Base-by-base conservation (phyloP, 768 basidiomycete genomes). In the Butyriboletus loyo region DNA sequence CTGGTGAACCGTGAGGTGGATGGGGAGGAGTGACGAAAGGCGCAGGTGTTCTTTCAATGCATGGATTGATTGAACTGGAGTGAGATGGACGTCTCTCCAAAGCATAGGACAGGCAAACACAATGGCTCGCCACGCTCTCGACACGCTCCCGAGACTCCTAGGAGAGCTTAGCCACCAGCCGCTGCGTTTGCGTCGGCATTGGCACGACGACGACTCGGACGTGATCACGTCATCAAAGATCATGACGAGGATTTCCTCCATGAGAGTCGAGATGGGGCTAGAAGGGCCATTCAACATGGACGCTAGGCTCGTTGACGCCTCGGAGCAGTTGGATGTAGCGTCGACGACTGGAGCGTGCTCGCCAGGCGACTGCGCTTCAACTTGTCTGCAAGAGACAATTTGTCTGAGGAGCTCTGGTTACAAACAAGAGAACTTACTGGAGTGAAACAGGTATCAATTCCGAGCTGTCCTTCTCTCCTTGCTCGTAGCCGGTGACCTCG, bases 161-260 rank as follows among this genome's bases (percentile, higher is more conserved):
- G 62, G 54, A 38, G 56, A 31, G 36, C 37, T 56, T 11, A 50
- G 5, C 25, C 50, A 41, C 42, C 42, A 40, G 10, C 38, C 45
- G 6, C 50, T 7, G 2, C 19, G n/a, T 30, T 32, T 54, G 13
- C 44, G 21, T 10, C 11, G 39, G 35, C 13, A 36, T 8, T 22
- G 46, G 7, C 37, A 47, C 25, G 53, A 42, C 2, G 36, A 46
- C 5, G 50, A 51, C 37, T 53, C 53, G 1, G 51, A 63, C 5
- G 44, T 52, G 38, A 63, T 36, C 27, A 65, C 54, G 9, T 55
- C 52, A 28, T 58, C 52, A 45, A 65, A 52, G 41, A 63, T 50
- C n/a, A 63, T 54, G 31, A 62, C 7, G 22, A 63, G 59, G n/a
- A 63, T 42, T 36, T 63, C 62, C 35, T 61, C 62, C 1, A 61